phyloP scores from a whole-genome alignment of 768 basidiomycete species.

The Boletus subparvulus region DNA sequence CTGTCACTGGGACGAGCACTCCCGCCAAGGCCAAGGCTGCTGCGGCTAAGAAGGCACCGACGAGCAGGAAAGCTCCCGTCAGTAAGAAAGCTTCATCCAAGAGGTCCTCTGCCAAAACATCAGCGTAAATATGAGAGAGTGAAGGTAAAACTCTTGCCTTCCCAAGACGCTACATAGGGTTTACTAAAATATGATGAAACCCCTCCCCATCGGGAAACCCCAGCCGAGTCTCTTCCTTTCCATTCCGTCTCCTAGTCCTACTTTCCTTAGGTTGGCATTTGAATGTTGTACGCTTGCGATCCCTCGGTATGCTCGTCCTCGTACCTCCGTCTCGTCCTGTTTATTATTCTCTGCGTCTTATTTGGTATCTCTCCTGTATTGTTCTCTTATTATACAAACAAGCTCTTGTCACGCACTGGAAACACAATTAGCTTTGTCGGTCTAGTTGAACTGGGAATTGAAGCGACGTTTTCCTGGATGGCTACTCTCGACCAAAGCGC shows the following conservation, averaged over 20 bases:
- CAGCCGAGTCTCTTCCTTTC: neutral
- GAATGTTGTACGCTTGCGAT: constrained; percentile 30
- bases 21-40: constrained; percentile 35
- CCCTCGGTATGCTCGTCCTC: constrained; percentile 29
- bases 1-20: constrained; percentile 49
- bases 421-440: neutral
- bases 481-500: neutral
- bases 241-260: constrained; percentile 7
- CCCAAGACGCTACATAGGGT: neutral
- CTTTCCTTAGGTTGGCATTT: constrained; percentile 8
- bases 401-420: neutral
- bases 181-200: neutral
- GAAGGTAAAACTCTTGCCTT: constrained; percentile 1
- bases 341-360: constrained; percentile 29
- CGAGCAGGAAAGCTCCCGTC: constrained; percentile 27
- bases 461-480: neutral
- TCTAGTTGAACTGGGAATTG: neutral
- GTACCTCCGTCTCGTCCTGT: constrained; percentile 5
- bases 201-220: neutral
- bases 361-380: constrained; percentile 31
- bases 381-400: constrained; percentile 19
- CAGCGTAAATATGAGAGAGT: constrained; percentile 10
- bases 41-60: constrained; percentile 34
- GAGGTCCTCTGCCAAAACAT: constrained; percentile 17
- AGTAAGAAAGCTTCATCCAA: constrained; percentile 26